These are phyloP conservation scores for Dissophora ornata DNA, from an alignment of 192 early-diverging fungal species.

Conservation along the genomic window DNA sequence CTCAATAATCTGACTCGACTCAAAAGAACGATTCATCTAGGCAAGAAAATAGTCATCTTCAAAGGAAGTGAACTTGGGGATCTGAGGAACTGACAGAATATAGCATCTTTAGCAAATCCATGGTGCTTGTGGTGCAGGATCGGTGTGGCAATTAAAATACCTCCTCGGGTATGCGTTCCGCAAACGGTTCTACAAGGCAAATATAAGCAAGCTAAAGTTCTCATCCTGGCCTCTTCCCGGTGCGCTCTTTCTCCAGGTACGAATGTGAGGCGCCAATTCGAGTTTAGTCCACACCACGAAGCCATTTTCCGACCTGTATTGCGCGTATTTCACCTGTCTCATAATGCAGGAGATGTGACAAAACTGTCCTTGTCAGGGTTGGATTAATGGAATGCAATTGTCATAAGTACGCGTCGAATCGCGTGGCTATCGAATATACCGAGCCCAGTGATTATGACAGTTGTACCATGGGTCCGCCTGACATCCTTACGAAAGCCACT, in stretches of 20 bases:
- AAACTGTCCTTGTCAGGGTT: slow-evolving; percentile 1
- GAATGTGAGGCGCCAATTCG: slow-evolving; percentile 9
- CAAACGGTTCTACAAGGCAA: neutral
- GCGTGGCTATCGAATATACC: slow-evolving; percentile 12
- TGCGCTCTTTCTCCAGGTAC: neutral
- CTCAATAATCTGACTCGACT: too few relatives aligned
- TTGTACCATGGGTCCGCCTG: too few relatives aligned
- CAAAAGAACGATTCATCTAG: too few relatives aligned
- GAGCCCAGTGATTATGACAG: neutral
- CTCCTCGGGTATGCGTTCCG: neutral
- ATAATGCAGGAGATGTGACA: neutral
- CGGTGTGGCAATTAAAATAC: too few relatives aligned
- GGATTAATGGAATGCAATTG: slow-evolving; percentile 15
- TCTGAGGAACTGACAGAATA: too few relatives aligned
- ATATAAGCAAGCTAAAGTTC: neutral
- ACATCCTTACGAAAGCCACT: too few relatives aligned
- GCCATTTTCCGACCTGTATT: slow-evolving; percentile 5
- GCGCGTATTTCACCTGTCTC: neutral
- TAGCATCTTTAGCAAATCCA: too few relatives aligned
- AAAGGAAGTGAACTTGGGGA: too few relatives aligned
- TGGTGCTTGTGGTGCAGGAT: too few relatives aligned
- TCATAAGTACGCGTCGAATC: slow-evolving; percentile 3
- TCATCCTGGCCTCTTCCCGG: neutral
- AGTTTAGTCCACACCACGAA: neutral
- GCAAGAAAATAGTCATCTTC: too few relatives aligned